Percentiles rank a stretch among this genome's conserved stretches.
These are phyloP conservation scores for Candida glucosophila DNA, from an alignment of 1,139 yeast genomes.

Conservation along the genomic window DNA sequence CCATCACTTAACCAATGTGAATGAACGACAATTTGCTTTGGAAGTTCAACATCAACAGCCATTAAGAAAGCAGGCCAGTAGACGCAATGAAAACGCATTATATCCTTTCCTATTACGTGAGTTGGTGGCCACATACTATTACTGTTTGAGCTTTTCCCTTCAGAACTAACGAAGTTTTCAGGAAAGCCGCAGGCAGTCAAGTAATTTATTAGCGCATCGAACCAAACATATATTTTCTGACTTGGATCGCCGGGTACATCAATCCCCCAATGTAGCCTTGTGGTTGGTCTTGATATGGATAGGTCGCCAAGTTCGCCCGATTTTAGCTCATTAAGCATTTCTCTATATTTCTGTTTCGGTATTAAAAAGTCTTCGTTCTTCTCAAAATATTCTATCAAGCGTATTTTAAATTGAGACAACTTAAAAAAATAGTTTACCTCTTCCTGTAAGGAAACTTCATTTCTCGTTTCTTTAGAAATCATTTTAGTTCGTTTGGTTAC, in stretches of 20 bases:
- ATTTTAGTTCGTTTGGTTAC: conserved; percentile 24
- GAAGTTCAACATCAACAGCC: conserved; percentile 70
- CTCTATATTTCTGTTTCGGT: conserved; percentile 52
- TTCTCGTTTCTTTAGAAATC: conserved; percentile 68
- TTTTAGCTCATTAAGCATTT: conserved; percentile 52
- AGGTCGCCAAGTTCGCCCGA: conserved; percentile 48
- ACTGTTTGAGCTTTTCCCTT: conserved; percentile 1
- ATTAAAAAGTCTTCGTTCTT: conserved; percentile 48
- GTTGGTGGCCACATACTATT: conserved; percentile 49
- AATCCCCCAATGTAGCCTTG: conserved; percentile 83
- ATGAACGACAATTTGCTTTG: conserved; percentile 75
- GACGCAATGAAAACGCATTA: conserved; percentile 76
- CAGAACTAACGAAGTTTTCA: conserved; percentile 6
- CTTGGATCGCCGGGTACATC: conserved; percentile 72
- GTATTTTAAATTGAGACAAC: conserved; percentile 50
- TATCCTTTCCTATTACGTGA: conserved; percentile 90
- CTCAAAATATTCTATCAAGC: conserved; percentile 41
- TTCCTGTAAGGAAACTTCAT: conserved; percentile 63
- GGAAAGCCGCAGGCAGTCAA: conserved; percentile 70
- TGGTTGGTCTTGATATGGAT: conserved; percentile 75
- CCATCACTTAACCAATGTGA: conserved; percentile 94
- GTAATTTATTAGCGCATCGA: conserved; percentile 87
- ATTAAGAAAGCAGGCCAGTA: conserved; percentile 92
- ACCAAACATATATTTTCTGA: conserved; percentile 92
- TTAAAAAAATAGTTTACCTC: conserved; percentile 86